Evolutionary conservation across 495 filamentous ascomycete species (phyloP).

Genomic region (Corynascus novoguineensis): DNA sequence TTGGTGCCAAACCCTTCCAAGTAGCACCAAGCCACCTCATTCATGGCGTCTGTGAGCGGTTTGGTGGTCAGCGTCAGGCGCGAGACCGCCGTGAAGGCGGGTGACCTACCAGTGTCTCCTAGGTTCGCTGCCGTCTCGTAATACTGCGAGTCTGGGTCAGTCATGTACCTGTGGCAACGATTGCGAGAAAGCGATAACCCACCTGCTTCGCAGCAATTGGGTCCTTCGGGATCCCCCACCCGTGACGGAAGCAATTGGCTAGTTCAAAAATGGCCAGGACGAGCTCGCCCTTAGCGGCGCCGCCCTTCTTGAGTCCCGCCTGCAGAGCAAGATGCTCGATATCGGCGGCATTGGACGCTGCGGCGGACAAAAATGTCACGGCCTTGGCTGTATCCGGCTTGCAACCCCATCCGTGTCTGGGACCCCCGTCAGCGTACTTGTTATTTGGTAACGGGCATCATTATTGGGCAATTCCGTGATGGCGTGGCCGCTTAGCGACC

Average conservation of each 20-base stretch:
- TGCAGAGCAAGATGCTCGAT: slow-evolving; percentile 78
- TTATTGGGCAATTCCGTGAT: slow-evolving; percentile 16
- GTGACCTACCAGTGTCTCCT: slow-evolving; percentile 64
- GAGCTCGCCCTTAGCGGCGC: slow-evolving; percentile 91
- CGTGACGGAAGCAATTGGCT: slow-evolving; percentile 93
- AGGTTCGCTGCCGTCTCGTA: slow-evolving; percentile 96
- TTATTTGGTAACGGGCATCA: slow-evolving; percentile 12
- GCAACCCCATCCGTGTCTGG: slow-evolving; percentile 92
- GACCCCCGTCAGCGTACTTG: no score
- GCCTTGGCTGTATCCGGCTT: slow-evolving; percentile 63
- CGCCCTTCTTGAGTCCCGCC: slow-evolving; percentile 86
- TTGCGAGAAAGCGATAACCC: slow-evolving; percentile 20
- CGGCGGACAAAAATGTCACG: slow-evolving; percentile 75
- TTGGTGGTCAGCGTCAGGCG: slow-evolving; percentile 18
- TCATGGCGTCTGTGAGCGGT: slow-evolving; percentile 78
- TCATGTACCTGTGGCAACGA: no score
- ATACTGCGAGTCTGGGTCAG: slow-evolving; percentile 51
- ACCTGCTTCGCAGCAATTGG: slow-evolving; percentile 71
- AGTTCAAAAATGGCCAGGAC: slow-evolving; percentile 95
- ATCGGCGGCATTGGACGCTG: slow-evolving; percentile 83
- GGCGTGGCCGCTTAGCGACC: slow-evolving; percentile 17
- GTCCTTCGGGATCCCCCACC: slow-evolving; percentile 90
- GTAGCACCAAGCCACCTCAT: slow-evolving; percentile 95
- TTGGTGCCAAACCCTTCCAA: slow-evolving; percentile 87
- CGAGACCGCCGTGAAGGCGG: neutral